Conservation (phyloP, 805 yeast genomes). For the Sugiyamaella mastotermitis region DNA sequence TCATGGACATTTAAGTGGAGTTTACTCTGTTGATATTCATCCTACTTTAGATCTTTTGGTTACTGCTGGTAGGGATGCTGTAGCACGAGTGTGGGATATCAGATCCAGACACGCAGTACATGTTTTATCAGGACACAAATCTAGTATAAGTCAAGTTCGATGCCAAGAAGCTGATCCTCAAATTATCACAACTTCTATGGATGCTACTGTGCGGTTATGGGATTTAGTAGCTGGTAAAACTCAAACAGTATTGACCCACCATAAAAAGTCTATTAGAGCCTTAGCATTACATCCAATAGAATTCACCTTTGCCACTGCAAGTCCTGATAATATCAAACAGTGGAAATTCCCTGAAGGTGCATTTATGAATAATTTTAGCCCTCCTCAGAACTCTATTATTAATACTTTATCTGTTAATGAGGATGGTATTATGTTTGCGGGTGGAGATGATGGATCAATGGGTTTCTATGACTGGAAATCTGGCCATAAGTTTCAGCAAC, state of each 20-base stretch:
- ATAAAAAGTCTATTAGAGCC: conserved; percentile 73
- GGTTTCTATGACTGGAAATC: conserved; percentile 71
- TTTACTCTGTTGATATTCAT: conserved; percentile 76
- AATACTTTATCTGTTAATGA: conserved; percentile 65
- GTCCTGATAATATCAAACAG: conserved; percentile 73
- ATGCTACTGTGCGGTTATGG: conserved; percentile 83
- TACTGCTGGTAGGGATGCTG: conserved; percentile 85
- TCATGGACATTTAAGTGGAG: conserved; percentile 91
- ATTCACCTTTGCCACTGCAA: conserved; percentile 71
- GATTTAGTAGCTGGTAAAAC: conserved; percentile 78
- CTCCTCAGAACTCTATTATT: conserved; percentile 45
- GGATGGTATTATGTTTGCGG: conserved; percentile 64
- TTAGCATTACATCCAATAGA: conserved; percentile 63
- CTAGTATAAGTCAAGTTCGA: conserved; percentile 63
- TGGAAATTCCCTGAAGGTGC: conserved; percentile 80
- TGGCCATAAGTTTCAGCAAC: conserved; percentile 57
- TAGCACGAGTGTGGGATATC: conserved; percentile 90
- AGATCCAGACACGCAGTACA: conserved; percentile 69
- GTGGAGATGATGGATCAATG: conserved; percentile 77
- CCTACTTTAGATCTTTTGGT: conserved; percentile 80
- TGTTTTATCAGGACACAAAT: conserved; percentile 75
- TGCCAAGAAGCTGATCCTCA: conserved; percentile 79
- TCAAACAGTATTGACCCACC: conserved; percentile 71
- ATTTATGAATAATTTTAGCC: conserved; percentile 52
- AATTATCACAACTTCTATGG: conserved; percentile 74